phyloP scores from a whole-genome alignment of 371 early-diverging fungal genomes.

The Syncephalastrum monosporum region DNA sequence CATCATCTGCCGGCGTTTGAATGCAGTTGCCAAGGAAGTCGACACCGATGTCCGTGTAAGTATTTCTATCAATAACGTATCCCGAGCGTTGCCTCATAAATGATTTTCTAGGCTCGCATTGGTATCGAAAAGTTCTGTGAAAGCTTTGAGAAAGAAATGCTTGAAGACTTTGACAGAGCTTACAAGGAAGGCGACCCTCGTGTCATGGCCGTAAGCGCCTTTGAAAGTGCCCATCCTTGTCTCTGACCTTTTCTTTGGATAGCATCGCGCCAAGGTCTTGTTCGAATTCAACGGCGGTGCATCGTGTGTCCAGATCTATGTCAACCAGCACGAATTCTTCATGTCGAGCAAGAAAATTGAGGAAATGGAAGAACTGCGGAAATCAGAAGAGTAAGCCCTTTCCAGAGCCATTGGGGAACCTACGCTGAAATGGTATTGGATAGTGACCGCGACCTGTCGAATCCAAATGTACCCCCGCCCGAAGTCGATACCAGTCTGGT shows the following conservation, averaged over 20 bases:
- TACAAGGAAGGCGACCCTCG: slow-evolving; percentile 68
- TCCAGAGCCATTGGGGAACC: background rate
- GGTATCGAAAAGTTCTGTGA: slow-evolving; percentile 93
- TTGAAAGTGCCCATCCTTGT: background rate
- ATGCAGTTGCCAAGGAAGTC: slow-evolving; percentile 86
- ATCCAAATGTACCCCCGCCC: slow-evolving; percentile 57
- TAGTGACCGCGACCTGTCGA: slow-evolving; percentile 38
- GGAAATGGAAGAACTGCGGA: slow-evolving; percentile 48
- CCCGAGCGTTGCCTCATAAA: background rate
- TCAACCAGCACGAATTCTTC: slow-evolving; percentile 96
- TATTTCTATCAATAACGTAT: background rate
- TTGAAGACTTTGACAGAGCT: slow-evolving; percentile 86
- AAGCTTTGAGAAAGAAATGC: slow-evolving; percentile 83
- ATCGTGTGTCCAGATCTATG: slow-evolving; percentile 90
- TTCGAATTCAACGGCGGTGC: slow-evolving; percentile 95
- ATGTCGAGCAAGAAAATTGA: slow-evolving; percentile 76
- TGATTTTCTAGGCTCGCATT: slow-evolving; percentile 53
- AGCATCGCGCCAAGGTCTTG: slow-evolving; percentile 84
- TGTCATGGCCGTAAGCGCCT: slow-evolving; percentile 60
- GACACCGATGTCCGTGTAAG: slow-evolving; percentile 75
- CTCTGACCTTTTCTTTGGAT: slow-evolving; percentile 6
- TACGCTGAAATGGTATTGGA: background rate
- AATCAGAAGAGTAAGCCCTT: slow-evolving; percentile 44
- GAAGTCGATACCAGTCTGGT: slow-evolving; percentile 76
- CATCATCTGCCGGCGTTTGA: slow-evolving; percentile 80